Evolutionary conservation across 192 early-diverging fungal species (phyloP).

Genomic region (Coemansia sp.): DNA sequence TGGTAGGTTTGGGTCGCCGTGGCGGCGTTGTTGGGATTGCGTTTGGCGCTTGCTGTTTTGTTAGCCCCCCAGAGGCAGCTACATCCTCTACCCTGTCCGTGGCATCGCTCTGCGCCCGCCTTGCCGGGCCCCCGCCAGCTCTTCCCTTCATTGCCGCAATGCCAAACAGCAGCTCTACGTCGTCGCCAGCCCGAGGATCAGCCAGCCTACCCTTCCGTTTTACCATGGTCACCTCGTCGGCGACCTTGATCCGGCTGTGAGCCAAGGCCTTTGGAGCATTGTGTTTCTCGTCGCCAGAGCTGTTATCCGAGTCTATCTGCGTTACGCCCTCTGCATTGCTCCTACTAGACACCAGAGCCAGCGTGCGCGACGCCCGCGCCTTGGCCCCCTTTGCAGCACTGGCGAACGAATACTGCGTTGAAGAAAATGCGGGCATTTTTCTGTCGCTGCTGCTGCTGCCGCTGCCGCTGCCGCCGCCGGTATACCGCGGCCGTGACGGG

Average conservation of each 20-base stretch:
- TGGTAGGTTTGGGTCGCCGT: neutral
- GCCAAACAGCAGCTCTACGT: neutral
- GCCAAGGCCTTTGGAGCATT: neutral
- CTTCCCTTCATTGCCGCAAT: neutral
- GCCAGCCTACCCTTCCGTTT: neutral
- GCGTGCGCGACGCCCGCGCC: neutral
- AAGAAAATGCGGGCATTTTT: neutral
- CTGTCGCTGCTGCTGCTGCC: too few relatives aligned
- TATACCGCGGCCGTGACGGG: neutral
- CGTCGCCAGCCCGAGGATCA: neutral
- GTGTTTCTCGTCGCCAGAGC: conserved; percentile 18
- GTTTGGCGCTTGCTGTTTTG: neutral
- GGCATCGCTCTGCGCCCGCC: neutral
- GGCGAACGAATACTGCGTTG: conserved; percentile 4
- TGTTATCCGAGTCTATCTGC: conserved; percentile 29
- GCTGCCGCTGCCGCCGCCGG: too few relatives aligned
- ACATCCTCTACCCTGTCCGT: neutral
- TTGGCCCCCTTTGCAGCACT: conserved; percentile 4
- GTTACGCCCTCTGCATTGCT: neutral
- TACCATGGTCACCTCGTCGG: neutral
- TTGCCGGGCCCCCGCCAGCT: neutral
- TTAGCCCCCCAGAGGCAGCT: neutral
- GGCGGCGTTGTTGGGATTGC: neutral
- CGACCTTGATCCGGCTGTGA: neutral
- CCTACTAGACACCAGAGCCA: neutral